These are phyloP conservation scores for Fusarium piperis DNA, from an alignment of 2,329 filamentous ascomycete species.

Conservation along the genomic window DNA sequence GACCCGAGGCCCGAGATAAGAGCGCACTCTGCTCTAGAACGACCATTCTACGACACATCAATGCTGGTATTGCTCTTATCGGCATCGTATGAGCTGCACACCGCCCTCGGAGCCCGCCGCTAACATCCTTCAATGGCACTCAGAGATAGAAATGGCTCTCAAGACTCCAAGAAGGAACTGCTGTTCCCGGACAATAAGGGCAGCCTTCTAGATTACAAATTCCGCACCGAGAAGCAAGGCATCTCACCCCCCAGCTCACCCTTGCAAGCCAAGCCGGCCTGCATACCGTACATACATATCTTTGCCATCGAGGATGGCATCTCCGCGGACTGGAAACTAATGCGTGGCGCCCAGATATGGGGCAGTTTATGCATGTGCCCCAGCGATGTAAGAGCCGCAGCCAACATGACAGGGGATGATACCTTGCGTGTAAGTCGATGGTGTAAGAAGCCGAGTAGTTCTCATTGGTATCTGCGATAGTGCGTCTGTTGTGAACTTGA, in stretches of 20 bases:
- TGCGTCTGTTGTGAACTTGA: background rate
- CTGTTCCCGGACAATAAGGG: background rate
- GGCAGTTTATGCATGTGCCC: background rate
- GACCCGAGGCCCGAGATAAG: background rate
- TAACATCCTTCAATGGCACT: background rate
- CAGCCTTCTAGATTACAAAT: background rate
- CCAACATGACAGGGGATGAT: background rate
- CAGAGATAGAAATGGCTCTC: too few species aligned
- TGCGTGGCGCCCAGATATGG: background rate
- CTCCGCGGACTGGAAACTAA: background rate
- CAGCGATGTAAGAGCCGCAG: background rate
- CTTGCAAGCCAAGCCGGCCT: slow-evolving; percentile 7
- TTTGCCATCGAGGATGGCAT: background rate
- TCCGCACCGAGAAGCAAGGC: background rate
- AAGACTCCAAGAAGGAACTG: background rate
- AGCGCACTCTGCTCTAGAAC: background rate
- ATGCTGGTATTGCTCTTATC: background rate
- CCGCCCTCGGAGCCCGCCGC: background rate
- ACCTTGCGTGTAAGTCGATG: background rate
- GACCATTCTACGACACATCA: background rate
- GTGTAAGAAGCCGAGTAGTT: background rate
- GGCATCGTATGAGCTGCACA: background rate
- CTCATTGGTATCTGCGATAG: background rate
- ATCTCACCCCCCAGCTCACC: background rate
- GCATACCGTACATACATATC: background rate